Conservation (phyloP, 2,329 filamentous ascomycete species). For the Fusarium incarnatum region DNA sequence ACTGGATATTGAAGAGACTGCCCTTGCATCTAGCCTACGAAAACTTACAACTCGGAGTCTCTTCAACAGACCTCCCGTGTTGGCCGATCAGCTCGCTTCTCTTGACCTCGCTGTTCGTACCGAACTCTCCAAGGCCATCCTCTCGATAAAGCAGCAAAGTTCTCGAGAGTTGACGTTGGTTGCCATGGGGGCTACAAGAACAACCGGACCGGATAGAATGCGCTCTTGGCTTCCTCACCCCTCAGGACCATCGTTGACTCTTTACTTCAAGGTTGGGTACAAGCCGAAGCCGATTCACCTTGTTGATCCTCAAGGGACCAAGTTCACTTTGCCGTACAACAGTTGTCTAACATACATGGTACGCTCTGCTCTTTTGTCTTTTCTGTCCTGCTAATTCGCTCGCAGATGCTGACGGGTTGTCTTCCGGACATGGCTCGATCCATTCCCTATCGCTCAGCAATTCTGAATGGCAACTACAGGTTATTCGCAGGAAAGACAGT, state of each 20-base stretch:
- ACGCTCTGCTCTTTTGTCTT: too few relatives aligned
- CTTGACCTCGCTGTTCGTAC: neutral
- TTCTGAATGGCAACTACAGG: rapidly evolving
- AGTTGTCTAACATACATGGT: too few relatives aligned
- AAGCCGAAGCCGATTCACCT: neutral
- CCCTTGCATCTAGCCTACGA: too few relatives aligned
- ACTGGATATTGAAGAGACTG: too few relatives aligned
- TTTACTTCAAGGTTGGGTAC: neutral
- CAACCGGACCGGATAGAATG: neutral
- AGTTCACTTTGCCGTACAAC: neutral
- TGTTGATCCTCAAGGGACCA: rapidly evolving
- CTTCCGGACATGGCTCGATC: too few relatives aligned
- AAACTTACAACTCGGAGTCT: rapidly evolving
- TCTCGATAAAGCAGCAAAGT: rapidly evolving
- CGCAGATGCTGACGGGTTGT: too few relatives aligned
- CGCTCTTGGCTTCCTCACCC: rapidly evolving
- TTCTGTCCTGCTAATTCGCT: too few relatives aligned
- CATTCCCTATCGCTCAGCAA: too few relatives aligned
- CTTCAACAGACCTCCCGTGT: too few relatives aligned
- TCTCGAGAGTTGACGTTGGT: neutral
- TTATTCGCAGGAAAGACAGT: neutral
- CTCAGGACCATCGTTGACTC: neutral
- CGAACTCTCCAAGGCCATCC: neutral
- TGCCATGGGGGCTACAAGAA: neutral
- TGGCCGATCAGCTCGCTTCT: too few relatives aligned